These are phyloP conservation scores for Globisporangium solare DNA, from an alignment of 352 stramenopile genomes.

Conservation along the genomic window DNA sequence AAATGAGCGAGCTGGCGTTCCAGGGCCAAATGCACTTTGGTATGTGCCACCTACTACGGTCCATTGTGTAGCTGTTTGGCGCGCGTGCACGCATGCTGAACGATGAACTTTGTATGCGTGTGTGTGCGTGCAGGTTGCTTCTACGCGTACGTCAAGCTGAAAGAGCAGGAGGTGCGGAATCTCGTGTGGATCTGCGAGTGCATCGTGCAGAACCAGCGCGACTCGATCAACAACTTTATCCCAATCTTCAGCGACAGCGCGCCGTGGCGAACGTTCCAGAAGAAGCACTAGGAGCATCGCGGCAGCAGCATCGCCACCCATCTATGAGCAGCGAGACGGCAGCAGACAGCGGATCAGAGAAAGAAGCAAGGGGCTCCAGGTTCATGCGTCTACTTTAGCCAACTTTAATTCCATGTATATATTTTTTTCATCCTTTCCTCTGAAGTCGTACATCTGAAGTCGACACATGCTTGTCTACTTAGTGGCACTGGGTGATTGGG, in stretches of 20 bases:
- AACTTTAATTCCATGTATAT: background rate
- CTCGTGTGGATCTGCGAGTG: constrained; percentile 99
- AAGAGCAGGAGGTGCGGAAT: constrained; percentile 99
- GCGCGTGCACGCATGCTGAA: background rate
- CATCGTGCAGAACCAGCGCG: constrained; percentile 98
- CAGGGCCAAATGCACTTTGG: constrained; percentile 99
- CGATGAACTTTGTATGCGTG: background rate
- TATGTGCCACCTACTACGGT: constrained; percentile 13
- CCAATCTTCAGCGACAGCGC: constrained; percentile 96
- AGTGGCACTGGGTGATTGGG: background rate
- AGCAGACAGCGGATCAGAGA: background rate
- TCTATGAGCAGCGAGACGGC: too few species aligned
- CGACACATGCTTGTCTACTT: background rate
- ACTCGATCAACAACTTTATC: constrained; percentile 99
- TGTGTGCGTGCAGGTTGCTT: constrained; percentile 77
- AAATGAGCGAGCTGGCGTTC: constrained; percentile 97
- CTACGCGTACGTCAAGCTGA: constrained; percentile 99
- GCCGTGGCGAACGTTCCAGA: constrained; percentile 84
- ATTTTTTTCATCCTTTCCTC: background rate
- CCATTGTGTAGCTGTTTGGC: background rate
- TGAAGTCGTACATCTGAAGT: background rate
- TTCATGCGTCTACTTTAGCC: constrained; percentile 4
- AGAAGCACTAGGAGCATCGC: constrained; percentile 36
- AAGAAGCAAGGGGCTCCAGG: background rate
- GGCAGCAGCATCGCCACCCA: too few species aligned